A percentile compares a stretch with the other conserved stretches of the same genome.
Conservation (phyloP, 345 rosid species). For the Acer saccharum region DNA sequence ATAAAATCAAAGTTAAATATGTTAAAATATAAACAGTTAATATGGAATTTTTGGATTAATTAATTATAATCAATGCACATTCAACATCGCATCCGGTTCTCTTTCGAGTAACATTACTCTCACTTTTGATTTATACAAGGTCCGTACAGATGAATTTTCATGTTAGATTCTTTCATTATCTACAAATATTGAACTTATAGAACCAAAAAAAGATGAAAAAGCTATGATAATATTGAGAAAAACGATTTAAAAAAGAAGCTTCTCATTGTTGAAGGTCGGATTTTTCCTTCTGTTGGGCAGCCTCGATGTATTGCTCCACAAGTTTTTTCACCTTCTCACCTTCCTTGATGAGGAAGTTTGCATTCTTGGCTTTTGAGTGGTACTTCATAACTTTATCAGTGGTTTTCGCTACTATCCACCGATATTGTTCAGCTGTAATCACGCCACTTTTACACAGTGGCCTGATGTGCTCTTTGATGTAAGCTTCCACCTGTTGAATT, state of each 20-base stretch:
- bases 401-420: constrained; percentile 89
- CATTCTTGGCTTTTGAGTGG: constrained; percentile 80
- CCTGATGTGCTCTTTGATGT: constrained; percentile 94
- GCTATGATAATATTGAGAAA: background rate
- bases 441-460: constrained; percentile 92
- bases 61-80: no score
- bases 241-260: background rate
- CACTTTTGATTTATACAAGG: constrained; percentile 3
- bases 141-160: background rate
- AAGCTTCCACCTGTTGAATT: constrained; percentile 74
- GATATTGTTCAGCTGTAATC: constrained; percentile 75
- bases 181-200: background rate
- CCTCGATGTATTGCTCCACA: constrained; percentile 86
- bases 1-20: no score
- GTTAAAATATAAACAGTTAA: no score
- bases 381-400: constrained; percentile 91
- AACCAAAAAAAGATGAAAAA: background rate
- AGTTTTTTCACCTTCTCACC: constrained; percentile 98
- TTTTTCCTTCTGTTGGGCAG: constrained; percentile 68
- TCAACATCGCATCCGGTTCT: background rate
- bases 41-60: no score
- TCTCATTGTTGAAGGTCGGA: constrained; percentile 22
- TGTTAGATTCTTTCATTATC: background rate
- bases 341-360: constrained; percentile 89
- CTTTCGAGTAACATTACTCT: background rate